Evolutionary conservation across 176 grass and related monocot genomes (phyloP).

Genomic region (Microstegium vimineum): DNA sequence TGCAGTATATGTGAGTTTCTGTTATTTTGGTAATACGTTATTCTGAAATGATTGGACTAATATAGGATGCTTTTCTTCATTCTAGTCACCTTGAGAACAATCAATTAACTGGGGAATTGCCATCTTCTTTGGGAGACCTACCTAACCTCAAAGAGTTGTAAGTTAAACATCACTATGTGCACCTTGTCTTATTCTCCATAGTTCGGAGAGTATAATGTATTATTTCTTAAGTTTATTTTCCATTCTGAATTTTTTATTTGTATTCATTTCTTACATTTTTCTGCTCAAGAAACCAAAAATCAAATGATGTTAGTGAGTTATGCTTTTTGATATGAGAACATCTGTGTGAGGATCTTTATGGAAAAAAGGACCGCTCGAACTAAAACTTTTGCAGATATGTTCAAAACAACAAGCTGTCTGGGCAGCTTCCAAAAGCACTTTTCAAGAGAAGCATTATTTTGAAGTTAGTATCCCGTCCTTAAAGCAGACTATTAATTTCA

Average conservation of each 20-base stretch:
- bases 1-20: slow-evolving; percentile 76
- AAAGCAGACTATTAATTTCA: slow-evolving; percentile 11
- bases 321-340: neutral
- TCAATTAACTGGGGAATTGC: slow-evolving; percentile 64
- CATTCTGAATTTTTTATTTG: neutral
- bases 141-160: slow-evolving; percentile 89
- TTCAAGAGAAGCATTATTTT: slow-evolving; percentile 74
- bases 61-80: neutral
- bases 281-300: neutral
- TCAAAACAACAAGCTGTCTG: slow-evolving; percentile 83
- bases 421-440: slow-evolving; percentile 58
- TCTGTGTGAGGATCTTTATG: slow-evolving; percentile 4
- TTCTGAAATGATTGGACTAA: slow-evolving; percentile 15
- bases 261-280: neutral
- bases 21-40: neutral
- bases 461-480: slow-evolving; percentile 56
- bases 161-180: slow-evolving; percentile 41
- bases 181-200: slow-evolving; percentile 3
- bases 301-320: neutral
- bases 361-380: neutral
- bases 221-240: neutral
- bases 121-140: slow-evolving; percentile 64
- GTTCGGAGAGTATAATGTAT: neutral
- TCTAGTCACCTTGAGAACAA: slow-evolving; percentile 95
- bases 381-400: slow-evolving; percentile 59